Base-by-base conservation (phyloP, 352 stramenopile genomes). In the Globisporangium abappressorium region DNA sequence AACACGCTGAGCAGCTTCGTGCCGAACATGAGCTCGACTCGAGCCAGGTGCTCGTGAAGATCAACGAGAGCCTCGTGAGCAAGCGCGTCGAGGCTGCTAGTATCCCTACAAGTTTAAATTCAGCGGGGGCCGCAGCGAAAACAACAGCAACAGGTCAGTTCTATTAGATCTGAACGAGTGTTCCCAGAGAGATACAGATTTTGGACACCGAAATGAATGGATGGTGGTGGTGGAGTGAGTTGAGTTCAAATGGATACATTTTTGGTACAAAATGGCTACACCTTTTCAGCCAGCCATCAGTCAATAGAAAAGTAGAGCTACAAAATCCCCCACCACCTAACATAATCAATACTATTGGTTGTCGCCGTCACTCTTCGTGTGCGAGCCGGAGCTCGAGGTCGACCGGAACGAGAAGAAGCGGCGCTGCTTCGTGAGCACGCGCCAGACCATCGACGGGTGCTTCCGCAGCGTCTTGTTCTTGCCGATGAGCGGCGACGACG, bases 381-480 rank as follows among this genome's bases (percentile, higher is more conserved):
- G 7, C 70, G 62, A 36, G 59, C 70, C 65, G 4, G 56, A 70
- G 20, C 70, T 72, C 8, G 72, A 73, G 6, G 55, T 65, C 6
- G 55, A 79, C 24, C 57, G 78, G 58, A 84, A 85, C 2, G 84
- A 89, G 63, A 90, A 82, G 55, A 89, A 85, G 5, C 84, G 76
- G 30, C 81, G 79, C 49, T 89, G 78, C 28, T 77, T 81, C 7
- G 83, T 62, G 47, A 90, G 68, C 18, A 88, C 71, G 33, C 82
- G 75, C 81, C 78, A 87, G 53, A 90, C 77, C 7, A 76, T 22
- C 18, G 56, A 64, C 8, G 54, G 20, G 18, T 51, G 22, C 18
- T 41, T 61, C 4, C 26, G 38, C 15, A 57, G 24, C 15, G 24
- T 34, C 34, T 28, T 33, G 57, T 57, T 65, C 24, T 33, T 56